Conservation (phyloP, 228 moss, liverwort and hornwort species). For the Sphagnum magellanicum region DNA sequence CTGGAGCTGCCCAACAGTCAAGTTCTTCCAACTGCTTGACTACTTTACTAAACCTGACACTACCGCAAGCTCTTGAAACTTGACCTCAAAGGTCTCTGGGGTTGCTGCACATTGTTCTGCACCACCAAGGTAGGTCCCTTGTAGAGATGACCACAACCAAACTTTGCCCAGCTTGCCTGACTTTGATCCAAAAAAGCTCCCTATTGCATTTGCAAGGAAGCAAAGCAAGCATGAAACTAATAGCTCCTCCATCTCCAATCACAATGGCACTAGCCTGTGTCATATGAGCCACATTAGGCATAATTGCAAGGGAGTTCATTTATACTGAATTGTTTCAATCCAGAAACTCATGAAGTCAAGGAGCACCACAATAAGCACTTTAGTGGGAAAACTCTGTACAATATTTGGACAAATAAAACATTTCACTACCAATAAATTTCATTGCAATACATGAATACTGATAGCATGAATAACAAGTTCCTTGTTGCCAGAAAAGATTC, state of each 20-base stretch:
- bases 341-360: no score
- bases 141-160: constrained; percentile 68
- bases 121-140: constrained; percentile 60
- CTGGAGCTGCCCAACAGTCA: constrained; percentile 85
- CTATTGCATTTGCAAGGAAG: constrained; percentile 63
- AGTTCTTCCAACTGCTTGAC: constrained; percentile 63
- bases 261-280: constrained; percentile 77
- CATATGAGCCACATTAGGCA: no score
- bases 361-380: no score
- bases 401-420: no score
- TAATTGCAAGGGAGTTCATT: no score
- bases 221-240: constrained; percentile 74
- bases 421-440: no score
- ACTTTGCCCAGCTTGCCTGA: constrained; percentile 37
- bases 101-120: constrained; percentile 58
- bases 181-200: constrained; percentile 49
- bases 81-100: constrained; percentile 83
- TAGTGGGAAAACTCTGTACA: no score
- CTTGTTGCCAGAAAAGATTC: neutral
- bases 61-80: constrained; percentile 39
- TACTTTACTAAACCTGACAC: constrained; percentile 55
- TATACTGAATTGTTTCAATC: no score
- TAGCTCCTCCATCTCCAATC: constrained; percentile 89
- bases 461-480: neutral
- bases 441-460: no score